These are phyloP conservation scores for Yamadazyma takamatsuzukensis DNA, from an alignment of 805 yeast species.

Conservation along the genomic window DNA sequence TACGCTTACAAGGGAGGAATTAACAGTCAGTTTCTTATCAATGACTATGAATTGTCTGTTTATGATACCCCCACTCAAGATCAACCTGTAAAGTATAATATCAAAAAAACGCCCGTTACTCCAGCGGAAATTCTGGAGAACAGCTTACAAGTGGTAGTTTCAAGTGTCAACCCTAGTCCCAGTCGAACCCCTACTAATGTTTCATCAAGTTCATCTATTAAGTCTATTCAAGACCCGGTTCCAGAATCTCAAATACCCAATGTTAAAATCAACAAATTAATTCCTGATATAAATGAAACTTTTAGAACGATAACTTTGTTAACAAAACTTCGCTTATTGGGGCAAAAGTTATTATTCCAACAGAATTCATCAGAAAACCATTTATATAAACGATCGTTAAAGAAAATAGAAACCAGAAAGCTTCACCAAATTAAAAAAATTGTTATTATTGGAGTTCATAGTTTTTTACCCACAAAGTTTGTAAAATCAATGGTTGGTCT, in stretches of 20 bases:
- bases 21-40: constrained; percentile 11
- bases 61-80: constrained; percentile 28
- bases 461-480: constrained; percentile 38
- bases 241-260: neutral
- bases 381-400: constrained; percentile 17
- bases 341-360: constrained; percentile 20
- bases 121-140: constrained; percentile 35
- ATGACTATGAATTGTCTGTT: constrained; percentile 31
- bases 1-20: constrained; percentile 27
- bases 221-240: neutral
- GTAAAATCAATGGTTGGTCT: constrained; percentile 34
- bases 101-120: constrained; percentile 27
- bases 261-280: constrained; percentile 2
- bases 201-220: constrained; percentile 2
- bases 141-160: constrained; percentile 11
- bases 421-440: constrained; percentile 15
- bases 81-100: constrained; percentile 30
- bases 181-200: neutral
- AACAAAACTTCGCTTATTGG: constrained; percentile 20
- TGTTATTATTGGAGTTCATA: constrained; percentile 35
- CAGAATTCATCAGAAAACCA: constrained; percentile 22
- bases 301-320: constrained; percentile 20
- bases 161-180: constrained; percentile 1
- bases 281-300: constrained; percentile 21
- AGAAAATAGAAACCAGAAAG: constrained; percentile 9